phyloP scores from a whole-genome alignment of 1,284 basidiomycete species.

The Ustilago trichophora region DNA sequence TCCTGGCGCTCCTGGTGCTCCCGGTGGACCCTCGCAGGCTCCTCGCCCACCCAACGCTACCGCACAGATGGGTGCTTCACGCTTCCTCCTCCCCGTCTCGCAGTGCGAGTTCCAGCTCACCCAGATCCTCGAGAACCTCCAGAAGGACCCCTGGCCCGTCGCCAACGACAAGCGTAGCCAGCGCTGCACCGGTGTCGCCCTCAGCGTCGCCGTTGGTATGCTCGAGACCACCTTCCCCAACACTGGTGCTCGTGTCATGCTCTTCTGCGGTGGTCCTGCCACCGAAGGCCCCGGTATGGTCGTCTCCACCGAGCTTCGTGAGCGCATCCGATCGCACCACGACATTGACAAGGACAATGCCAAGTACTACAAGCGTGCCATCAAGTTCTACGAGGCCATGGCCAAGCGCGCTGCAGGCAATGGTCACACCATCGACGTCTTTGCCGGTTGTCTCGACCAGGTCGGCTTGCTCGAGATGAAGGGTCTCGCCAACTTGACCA shows the following conservation, averaged over 20 bases:
- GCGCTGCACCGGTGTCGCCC: slow-evolving; percentile 92
- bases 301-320: slow-evolving; percentile 92
- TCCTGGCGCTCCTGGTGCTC: slow-evolving; percentile 65
- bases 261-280: slow-evolving; percentile 94
- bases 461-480: slow-evolving; percentile 98
- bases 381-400: slow-evolving; percentile 96
- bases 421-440: slow-evolving; percentile 93
- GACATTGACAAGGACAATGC: slow-evolving; percentile 97
- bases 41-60: slow-evolving; percentile 77
- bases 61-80: slow-evolving; percentile 79
- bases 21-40: slow-evolving; percentile 67
- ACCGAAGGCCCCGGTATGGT: slow-evolving; percentile 98
- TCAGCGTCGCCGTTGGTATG: slow-evolving; percentile 93
- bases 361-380: slow-evolving; percentile 96
- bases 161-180: slow-evolving; percentile 94
- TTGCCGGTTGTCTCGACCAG: slow-evolving; percentile 97
- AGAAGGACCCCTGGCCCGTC: slow-evolving; percentile 96
- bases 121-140: slow-evolving; percentile 86
- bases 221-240: slow-evolving; percentile 96
- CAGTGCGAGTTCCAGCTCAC: slow-evolving; percentile 98
- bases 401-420: slow-evolving; percentile 94
- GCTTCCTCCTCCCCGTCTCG: slow-evolving; percentile 91
- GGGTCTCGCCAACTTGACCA: slow-evolving; percentile 90
- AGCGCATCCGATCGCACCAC: slow-evolving; percentile 98
- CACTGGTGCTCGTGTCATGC: slow-evolving; percentile 94